Evolutionary conservation across 176 grass and related monocot genomes (phyloP), one percentile per base, ranked within the genome.

Genomic region (Eleusine coracana): DNA sequence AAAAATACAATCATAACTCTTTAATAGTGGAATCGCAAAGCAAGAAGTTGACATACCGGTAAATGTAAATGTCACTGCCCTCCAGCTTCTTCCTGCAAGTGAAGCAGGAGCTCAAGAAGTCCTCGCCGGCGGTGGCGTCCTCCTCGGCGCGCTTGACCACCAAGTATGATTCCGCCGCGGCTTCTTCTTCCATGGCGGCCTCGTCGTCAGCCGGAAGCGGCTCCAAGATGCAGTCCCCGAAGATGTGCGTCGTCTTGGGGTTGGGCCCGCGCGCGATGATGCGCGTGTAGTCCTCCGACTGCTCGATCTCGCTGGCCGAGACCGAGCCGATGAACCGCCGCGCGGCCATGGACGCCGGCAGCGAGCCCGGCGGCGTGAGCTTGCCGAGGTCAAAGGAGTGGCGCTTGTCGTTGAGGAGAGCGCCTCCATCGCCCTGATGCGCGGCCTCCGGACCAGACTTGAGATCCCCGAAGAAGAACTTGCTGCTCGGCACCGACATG

Each of bases 251-350:
- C 0, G 89, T 99, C 86, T 92, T 96, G 20, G 97, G 91, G 75
- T 99, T 99, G 7, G 93, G 88, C 21, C 97, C 93, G 10, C 94
- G 92, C 17, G 97, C 89, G 36, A 90, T 99, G 73, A 99, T 92
- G 90, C 97, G 83, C 6, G 97, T 99, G 75, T 99, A 99, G 78
- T 99, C 97, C 86, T 99, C 97, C 79, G 97, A 99, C 77, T 94
- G 93, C 83, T 96, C 97, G 21, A 99, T 96, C 81, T 92, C 97
- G 50, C 86, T 98, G 15, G 90, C 92, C 3, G 95, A 95, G 17
- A 98, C 84, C 13, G 90, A 91, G 46, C 84, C 87, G 52, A 92
- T 16, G 68, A 77, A 86, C 37, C 78, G 45, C 27, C 77, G 46
- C 14, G 70, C 2, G 71, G 83, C 21, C 17, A 83, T 64, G 1